Evolutionary conservation across 495 filamentous ascomycete genomes (phyloP).

Genomic region (Trichoderma erinaceum): DNA sequence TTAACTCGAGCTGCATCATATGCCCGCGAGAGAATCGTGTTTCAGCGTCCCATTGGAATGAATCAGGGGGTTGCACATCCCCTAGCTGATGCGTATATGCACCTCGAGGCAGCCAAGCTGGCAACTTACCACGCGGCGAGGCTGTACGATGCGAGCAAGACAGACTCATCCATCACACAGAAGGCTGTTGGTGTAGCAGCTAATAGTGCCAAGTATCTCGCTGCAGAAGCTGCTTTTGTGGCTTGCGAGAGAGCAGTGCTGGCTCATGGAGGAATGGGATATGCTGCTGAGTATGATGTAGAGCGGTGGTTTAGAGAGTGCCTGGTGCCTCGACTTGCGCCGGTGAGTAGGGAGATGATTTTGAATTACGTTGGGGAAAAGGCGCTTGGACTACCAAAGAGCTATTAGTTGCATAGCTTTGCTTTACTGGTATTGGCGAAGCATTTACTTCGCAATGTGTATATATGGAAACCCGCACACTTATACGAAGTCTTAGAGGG

Average conservation of each 20-base stretch:
- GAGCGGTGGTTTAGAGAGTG: conserved; percentile 71
- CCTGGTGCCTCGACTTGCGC: conserved; percentile 68
- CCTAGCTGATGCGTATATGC: conserved; percentile 68
- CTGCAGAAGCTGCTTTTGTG: conserved; percentile 69
- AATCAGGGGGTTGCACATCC: conserved; percentile 75
- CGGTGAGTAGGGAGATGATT: conserved; percentile 75
- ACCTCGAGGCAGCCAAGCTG: conserved; percentile 71
- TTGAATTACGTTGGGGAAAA: conserved; percentile 73
- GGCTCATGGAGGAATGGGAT: conserved; percentile 69
- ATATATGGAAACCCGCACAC: too few species aligned
- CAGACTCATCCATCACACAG: conserved; percentile 50
- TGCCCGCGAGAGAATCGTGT: conserved; percentile 62
- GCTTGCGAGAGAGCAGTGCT: conserved; percentile 67
- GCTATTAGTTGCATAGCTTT: conserved; percentile 30
- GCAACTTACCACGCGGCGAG: conserved; percentile 72
- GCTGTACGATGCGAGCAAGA: conserved; percentile 56
- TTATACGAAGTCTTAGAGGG: too few species aligned
- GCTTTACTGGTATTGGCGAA: background rate
- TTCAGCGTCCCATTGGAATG: conserved; percentile 63
- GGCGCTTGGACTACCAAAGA: conserved; percentile 52
- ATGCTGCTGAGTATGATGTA: conserved; percentile 72
- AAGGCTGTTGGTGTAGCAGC: conserved; percentile 64
- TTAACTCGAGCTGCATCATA: conserved; percentile 59
- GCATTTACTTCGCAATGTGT: background rate
- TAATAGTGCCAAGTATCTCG: conserved; percentile 73